Base-by-base conservation (phyloP, 192 early-diverging fungal genomes). In the Coemansia sp. region DNA sequence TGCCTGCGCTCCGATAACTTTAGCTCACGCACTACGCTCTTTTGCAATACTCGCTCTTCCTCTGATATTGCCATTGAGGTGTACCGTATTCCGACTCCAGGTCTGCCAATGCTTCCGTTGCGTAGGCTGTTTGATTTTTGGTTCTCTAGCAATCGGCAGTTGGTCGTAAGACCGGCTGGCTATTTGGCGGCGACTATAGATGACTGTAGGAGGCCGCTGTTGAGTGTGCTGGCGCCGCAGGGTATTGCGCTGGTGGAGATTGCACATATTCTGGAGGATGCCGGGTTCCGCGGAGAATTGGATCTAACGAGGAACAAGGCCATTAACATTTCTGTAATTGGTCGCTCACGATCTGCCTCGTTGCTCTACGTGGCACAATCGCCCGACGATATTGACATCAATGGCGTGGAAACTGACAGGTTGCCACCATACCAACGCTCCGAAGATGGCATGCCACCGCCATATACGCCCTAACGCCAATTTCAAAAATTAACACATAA, bases 271-370 rank as follows among this genome's bases (percentile, higher is more conserved):
- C 45, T 80, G 25, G 69, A 67, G 41, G 23, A 59, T 12, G 23
- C 57, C 3, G 20, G 7, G 12, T 33, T 38, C 2, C 12, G 21
- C 6, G 57, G 61, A 11, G 9, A 53, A 18, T 20, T 62, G 8
- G 69, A 80, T 52, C 52, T 80, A 20, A 72, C 77, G 0, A 61
- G 77, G 13, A 66, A 80, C 52, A 80, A 80, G 66, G 69, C 53
- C 10, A 39, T 75, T 11, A 80, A 80, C 47, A 75, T 80, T 12
- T 60, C 61, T 11, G 60, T 80, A 33, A 75, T 80, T 52, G 77
- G 72, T 10, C 42, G 77, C 14, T 75, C 69, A 11, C 52, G 77
- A 8, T 67, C 77, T 7, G 53, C 68, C 6, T 58, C 42, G 16
- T 39, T 69, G 42, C 42, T 38, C 5, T 9, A 28, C 35, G 33